These are phyloP conservation scores for Nannochloropsis gaditana DNA, from an alignment of 108 stramenopile genomes.

Conservation along the genomic window DNA sequence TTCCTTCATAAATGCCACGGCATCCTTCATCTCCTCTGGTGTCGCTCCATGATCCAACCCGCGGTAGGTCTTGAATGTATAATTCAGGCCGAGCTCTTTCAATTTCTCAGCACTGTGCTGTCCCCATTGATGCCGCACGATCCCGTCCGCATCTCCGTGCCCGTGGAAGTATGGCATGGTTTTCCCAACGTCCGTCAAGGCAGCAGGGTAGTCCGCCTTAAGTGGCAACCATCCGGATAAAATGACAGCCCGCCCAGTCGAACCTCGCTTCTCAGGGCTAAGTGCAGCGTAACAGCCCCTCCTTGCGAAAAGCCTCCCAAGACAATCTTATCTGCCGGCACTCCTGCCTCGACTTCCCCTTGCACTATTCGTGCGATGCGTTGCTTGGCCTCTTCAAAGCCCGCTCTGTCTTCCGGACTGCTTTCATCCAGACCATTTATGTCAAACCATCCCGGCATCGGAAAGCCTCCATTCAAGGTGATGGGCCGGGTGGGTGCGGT, in stretches of 20 bases:
- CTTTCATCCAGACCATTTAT: slow-evolving; percentile 41
- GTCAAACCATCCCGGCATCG: slow-evolving; percentile 54
- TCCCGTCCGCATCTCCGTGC: slow-evolving; percentile 35
- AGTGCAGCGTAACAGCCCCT: slow-evolving; percentile 43
- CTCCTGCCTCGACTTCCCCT: slow-evolving; percentile 31
- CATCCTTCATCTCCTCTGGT: slow-evolving; percentile 1
- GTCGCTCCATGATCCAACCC: background rate
- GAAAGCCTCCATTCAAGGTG: slow-evolving; percentile 48
- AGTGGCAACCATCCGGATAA: slow-evolving; percentile 37
- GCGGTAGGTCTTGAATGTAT: background rate
- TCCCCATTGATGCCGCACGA: slow-evolving; percentile 35
- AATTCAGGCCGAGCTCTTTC: background rate
- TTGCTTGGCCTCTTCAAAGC: slow-evolving; percentile 42
- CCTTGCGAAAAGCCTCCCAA: slow-evolving; percentile 49
- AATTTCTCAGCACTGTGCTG: slow-evolving; percentile 27
- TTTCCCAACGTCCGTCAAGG: slow-evolving; percentile 31
- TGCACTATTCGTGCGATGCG: slow-evolving; percentile 38
- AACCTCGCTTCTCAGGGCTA: slow-evolving; percentile 26
- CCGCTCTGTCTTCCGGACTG: slow-evolving; percentile 41
- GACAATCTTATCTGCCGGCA: slow-evolving; percentile 30
- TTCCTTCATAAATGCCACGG: background rate
- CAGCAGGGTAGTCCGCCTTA: slow-evolving; percentile 32
- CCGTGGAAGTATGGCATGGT: slow-evolving; percentile 33
- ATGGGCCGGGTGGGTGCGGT: slow-evolving; percentile 42
- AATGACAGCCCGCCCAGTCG: slow-evolving; percentile 1